Base-by-base conservation (phyloP, 441 rosid genomes). In the Pelargonium citronellum region DNA sequence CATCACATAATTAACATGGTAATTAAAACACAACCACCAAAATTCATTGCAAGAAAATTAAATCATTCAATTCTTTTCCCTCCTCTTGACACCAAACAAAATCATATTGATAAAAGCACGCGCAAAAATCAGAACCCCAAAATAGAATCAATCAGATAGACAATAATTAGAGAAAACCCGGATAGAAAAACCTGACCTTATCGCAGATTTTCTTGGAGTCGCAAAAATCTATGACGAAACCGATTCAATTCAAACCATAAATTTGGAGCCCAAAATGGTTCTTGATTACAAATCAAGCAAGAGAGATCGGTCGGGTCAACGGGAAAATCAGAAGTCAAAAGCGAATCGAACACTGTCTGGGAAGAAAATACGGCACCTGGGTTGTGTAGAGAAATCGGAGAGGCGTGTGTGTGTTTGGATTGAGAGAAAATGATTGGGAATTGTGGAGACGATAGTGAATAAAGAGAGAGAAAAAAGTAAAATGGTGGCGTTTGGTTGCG, bases 81-180 rank as follows among this genome's bases (percentile, higher is more conserved):
- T 43, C 60, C 12, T 44, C 69, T 17, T 37, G 4, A 62, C 57
- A 60, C 37, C 69, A 43, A 69, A 75, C 34, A 62, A 61, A 69
- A 72, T 60, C 65, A 74, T 65, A 65, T 60, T 62, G 70, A 55
- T 60, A 55, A 75, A 74, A 75, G 64, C 67, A 30, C 66, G 70
- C 49, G 71, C 79, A 74, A 78, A 22, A 72, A 75, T 77, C 20
- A 67, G 71, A 76, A 51, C 55, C 72, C 46, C n/a, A 47, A 47
- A 61, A 63, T 10, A 43, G 65, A 68, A 73, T 69, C 60, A 53
- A 8, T 47, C 55, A 47, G 5, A 47, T 11, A 47, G 15, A 12
- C 11, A 47, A 12, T 8, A 10, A n/a, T 11, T 11, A 47, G 13
- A 11, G 15, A 47, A 47, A 47, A 47, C 55, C 55, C 55, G 13